These are phyloP conservation scores for Hygrophila difformis DNA, from an alignment of 257 asterid species.

Conservation along the genomic window DNA sequence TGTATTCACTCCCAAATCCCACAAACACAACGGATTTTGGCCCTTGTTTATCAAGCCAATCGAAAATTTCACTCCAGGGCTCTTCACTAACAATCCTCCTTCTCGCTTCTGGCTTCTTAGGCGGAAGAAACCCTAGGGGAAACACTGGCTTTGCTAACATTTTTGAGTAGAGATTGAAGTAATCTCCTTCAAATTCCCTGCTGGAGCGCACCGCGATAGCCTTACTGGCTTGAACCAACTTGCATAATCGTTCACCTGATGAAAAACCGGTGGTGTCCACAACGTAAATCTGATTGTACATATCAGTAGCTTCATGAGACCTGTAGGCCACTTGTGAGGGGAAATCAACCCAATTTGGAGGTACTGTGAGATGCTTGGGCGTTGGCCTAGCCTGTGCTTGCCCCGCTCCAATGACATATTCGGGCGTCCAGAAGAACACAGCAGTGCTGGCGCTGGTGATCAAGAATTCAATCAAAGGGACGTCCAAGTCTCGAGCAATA, in stretches of 20 bases:
- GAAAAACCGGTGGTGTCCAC: neutral
- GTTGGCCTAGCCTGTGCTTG: neutral
- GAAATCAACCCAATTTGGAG: neutral
- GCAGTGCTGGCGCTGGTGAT: neutral
- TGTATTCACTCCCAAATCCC: conserved; percentile 24
- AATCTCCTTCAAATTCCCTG: neutral
- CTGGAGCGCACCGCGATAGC: neutral
- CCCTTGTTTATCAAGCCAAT: conserved; percentile 22
- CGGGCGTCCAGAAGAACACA: neutral
- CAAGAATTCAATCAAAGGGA: neutral
- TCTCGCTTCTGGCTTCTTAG: neutral
- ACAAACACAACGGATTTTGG: conserved; percentile 15
- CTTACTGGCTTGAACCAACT: no score
- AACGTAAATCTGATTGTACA: neutral
- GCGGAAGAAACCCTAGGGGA: neutral
- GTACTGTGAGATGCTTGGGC: neutral
- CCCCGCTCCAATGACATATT: neutral
- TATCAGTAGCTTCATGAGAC: neutral
- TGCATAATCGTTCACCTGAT: neutral
- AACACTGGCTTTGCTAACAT: neutral
- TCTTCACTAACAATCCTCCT: neutral
- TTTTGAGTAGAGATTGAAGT: neutral
- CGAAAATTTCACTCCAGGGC: conserved; percentile 15
- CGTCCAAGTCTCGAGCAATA: neutral
- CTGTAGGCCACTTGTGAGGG: neutral